A percentile compares a stretch with the other conserved stretches of the same genome.
These are phyloP conservation scores for Blastocystis sp. DNA, from an alignment of 352 stramenopile genomes.

Conservation along the genomic window DNA sequence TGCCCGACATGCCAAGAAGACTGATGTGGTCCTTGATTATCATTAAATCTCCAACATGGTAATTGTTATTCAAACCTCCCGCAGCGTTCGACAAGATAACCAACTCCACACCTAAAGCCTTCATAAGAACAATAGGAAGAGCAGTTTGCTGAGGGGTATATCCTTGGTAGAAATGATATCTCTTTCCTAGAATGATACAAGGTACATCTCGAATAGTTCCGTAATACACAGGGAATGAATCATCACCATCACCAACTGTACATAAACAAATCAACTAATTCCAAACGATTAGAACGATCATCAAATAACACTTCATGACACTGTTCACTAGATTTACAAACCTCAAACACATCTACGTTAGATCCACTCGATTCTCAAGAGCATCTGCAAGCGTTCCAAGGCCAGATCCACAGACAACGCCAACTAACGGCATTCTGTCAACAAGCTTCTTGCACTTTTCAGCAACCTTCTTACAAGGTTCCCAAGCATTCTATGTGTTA, in stretches of 20 bases:
- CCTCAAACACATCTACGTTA: slow-evolving; percentile 65
- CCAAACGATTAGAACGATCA: slow-evolving; percentile 71
- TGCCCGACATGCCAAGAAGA: slow-evolving; percentile 68
- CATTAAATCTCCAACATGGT: slow-evolving; percentile 90
- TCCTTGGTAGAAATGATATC: slow-evolving; percentile 93
- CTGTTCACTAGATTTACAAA: background rate
- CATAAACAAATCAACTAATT: background rate
- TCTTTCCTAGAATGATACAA: slow-evolving; percentile 78
- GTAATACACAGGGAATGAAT: slow-evolving; percentile 48
- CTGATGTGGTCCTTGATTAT: slow-evolving; percentile 90
- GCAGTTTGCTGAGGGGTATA: slow-evolving; percentile 85
- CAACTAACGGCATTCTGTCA: slow-evolving; percentile 67
- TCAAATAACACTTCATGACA: slow-evolving; percentile 87
- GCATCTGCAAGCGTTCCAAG: slow-evolving; percentile 82
- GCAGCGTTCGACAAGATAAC: slow-evolving; percentile 91
- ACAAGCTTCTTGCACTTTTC: slow-evolving; percentile 61
- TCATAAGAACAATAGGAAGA: slow-evolving; percentile 87
- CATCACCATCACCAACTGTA: slow-evolving; percentile 47
- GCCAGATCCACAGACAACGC: slow-evolving; percentile 86
- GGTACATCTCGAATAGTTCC: slow-evolving; percentile 71
- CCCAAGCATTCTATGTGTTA: slow-evolving; percentile 13
- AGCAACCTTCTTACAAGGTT: slow-evolving; percentile 60
- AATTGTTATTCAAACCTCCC: slow-evolving; percentile 82
- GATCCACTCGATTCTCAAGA: slow-evolving; percentile 76
- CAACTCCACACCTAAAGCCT: slow-evolving; percentile 85